Conservation (phyloP, 805 yeast genomes). For the Candida orba region DNA sequence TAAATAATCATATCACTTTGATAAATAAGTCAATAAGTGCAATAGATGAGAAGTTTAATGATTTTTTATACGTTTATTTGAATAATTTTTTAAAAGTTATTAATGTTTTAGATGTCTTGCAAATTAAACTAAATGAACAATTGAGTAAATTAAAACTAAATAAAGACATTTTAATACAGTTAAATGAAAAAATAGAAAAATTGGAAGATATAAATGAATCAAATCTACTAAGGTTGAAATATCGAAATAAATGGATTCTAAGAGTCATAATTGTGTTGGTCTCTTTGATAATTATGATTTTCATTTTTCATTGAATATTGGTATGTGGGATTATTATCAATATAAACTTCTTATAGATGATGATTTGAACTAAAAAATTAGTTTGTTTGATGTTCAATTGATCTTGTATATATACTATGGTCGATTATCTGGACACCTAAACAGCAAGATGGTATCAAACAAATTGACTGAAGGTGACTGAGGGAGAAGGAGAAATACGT, state of each 20-base stretch:
- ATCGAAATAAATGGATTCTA: conserved; percentile 1
- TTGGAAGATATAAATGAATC: background rate
- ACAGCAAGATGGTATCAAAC: too few relatives aligned
- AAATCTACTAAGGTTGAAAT: background rate
- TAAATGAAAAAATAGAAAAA: background rate
- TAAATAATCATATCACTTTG: background rate
- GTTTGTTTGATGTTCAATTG: too few relatives aligned
- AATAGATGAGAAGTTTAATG: background rate
- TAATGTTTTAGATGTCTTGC: conserved; percentile 1
- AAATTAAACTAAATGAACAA: background rate
- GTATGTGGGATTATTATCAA: too few relatives aligned
- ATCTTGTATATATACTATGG: too few relatives aligned
- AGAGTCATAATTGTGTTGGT: background rate
- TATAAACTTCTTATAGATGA: too few relatives aligned
- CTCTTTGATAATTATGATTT: background rate
- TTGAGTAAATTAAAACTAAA: background rate
- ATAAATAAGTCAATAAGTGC: background rate
- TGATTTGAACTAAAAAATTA: too few relatives aligned
- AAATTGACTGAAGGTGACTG: too few relatives aligned
- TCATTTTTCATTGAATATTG: too few relatives aligned
- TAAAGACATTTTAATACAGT: background rate
- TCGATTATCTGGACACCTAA: too few relatives aligned
- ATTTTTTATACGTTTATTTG: conserved; percentile 1
- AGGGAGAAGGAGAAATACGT: too few relatives aligned
- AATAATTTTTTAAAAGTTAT: conserved; percentile 1